These are phyloP conservation scores for Botrytis byssoidea DNA, from an alignment of 2,329 filamentous ascomycete species.

Conservation along the genomic window DNA sequence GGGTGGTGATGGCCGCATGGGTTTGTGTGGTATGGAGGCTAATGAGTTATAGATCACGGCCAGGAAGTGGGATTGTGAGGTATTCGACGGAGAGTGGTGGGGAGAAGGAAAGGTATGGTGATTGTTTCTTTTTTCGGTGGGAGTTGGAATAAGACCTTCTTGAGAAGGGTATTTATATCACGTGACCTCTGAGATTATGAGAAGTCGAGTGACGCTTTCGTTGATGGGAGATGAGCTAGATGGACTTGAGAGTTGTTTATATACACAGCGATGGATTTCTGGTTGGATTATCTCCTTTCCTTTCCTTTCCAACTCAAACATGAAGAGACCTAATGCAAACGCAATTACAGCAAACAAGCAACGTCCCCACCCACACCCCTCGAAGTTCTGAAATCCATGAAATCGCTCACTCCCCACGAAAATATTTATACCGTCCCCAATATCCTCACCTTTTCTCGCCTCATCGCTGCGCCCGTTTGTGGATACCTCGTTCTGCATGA, in stretches of 20 bases:
- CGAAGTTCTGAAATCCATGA: slow-evolving; percentile 34
- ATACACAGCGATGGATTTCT: not conserved
- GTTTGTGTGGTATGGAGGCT: not conserved
- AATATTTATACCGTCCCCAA: slow-evolving; percentile 98
- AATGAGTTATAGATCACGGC: not conserved
- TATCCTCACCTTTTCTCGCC: slow-evolving; percentile 81
- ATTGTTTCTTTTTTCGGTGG: not conserved
- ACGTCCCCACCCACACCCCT: not conserved
- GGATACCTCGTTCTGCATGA: slow-evolving; percentile 88
- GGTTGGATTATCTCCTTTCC: not conserved
- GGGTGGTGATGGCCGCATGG: not conserved
- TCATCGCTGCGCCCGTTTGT: slow-evolving; percentile 77
- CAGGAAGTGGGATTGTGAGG: not conserved
- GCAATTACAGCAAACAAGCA: not conserved
- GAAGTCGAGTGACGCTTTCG: not conserved
- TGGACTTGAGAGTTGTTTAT: not conserved
- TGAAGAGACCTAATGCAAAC: not conserved
- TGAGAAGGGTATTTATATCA: not conserved
- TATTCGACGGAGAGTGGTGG: slow-evolving; percentile 6
- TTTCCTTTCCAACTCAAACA: not conserved
- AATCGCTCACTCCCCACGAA: slow-evolving; percentile 57
- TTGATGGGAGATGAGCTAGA: not conserved
- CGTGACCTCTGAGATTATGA: not conserved
- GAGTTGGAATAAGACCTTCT: not conserved
- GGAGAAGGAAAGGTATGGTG: slow-evolving; percentile 2